A percentile compares a stretch with the other conserved stretches of the same genome.
phyloP scores from a whole-genome alignment of 2,329 filamentous ascomycete genomes.

The Acarospora socialis region DNA sequence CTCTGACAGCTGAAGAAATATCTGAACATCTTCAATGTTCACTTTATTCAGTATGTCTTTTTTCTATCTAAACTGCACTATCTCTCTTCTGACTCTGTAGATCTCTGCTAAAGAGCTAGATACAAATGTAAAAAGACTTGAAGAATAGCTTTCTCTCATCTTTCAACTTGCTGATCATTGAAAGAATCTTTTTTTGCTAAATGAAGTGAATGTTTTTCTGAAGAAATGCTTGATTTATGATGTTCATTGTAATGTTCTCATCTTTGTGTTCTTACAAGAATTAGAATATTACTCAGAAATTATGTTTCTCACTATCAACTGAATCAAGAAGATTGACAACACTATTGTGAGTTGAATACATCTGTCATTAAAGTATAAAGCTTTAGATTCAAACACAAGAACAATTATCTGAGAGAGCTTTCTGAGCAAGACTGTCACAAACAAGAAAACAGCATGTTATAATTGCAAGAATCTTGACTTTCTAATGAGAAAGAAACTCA shows the following conservation, averaged over 20 bases:
- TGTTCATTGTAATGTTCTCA: slow-evolving; percentile 9
- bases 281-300: slow-evolving; percentile 9
- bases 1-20: too few species aligned
- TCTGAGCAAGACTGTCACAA: not conserved
- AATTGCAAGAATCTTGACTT: slow-evolving; percentile 1
- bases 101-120: too few species aligned
- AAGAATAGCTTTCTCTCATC: not conserved
- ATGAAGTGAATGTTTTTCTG: slow-evolving; percentile 6
- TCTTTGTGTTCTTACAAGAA: slow-evolving; percentile 5
- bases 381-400: not conserved
- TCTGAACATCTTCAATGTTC: too few species aligned
- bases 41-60: too few species aligned
- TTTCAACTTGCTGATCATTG: not conserved
- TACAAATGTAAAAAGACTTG: too few species aligned
- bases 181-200: not conserved
- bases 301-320: slow-evolving; percentile 8
- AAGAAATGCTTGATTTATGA: slow-evolving; percentile 3
- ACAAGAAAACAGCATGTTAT: not conserved
- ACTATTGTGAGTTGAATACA: slow-evolving; percentile 4
- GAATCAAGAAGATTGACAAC: slow-evolving; percentile 3
- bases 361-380: slow-evolving; percentile 2
- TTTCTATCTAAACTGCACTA: too few species aligned
- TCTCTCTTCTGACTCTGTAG: too few species aligned
- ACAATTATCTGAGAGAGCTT: slow-evolving; percentile 1
- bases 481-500: slow-evolving; percentile 1